Conservation (phyloP, 192 early-diverging fungal species). For the Rhizoclosmatium sp. region DNA sequence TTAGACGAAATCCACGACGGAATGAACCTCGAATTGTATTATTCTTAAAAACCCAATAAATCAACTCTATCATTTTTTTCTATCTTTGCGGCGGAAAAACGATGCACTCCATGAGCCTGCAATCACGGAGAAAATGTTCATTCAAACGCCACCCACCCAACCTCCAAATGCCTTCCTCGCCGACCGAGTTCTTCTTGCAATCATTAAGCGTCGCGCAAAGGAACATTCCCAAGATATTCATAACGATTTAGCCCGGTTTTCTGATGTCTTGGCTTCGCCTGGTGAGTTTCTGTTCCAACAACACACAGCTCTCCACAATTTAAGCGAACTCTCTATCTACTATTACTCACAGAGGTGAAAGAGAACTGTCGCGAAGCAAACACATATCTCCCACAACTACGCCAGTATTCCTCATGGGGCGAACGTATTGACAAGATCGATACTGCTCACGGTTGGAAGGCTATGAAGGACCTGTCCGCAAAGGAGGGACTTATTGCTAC, state of each 20-base stretch:
- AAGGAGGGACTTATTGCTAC: constrained; percentile 72
- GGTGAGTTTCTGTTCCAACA: too few species aligned
- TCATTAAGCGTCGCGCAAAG: background rate
- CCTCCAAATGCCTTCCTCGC: constrained; percentile 14
- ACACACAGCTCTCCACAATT: too few species aligned
- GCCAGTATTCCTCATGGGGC: constrained; percentile 75
- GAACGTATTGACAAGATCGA: constrained; percentile 68
- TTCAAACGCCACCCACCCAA: background rate
- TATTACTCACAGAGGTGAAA: constrained; percentile 47
- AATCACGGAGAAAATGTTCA: background rate
- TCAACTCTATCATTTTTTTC: too few species aligned
- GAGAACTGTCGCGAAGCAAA: constrained; percentile 62
- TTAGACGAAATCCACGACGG: constrained; percentile 87
- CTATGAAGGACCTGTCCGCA: constrained; percentile 67
- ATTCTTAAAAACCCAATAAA: background rate
- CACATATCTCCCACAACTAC: constrained; percentile 66
- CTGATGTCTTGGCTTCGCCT: constrained; percentile 10
- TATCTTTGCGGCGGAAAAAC: too few species aligned
- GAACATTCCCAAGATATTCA: background rate
- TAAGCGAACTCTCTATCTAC: too few species aligned
- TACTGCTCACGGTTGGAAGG: constrained; percentile 67
- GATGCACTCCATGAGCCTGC: too few species aligned
- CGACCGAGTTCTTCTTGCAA: constrained; percentile 10
- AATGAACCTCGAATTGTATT: constrained; percentile 85
- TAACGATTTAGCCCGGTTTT: background rate